Conservation (phyloP, 768 basidiomycete species). For the Podaxis carcinomalis region DNA sequence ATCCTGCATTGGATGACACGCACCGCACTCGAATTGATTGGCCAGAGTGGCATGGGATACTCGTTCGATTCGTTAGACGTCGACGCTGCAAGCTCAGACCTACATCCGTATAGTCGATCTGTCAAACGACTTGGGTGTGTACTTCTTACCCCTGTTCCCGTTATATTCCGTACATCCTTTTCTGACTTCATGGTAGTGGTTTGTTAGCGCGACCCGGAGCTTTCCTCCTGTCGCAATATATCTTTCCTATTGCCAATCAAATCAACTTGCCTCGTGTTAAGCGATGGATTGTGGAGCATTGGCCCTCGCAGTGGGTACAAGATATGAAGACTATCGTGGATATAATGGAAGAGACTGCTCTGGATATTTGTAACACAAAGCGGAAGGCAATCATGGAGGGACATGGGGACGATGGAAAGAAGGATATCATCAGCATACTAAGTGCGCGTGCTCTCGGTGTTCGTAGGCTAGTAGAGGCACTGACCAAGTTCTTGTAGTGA, state of each 20-base stretch:
- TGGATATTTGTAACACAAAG: slow-evolving; percentile 33
- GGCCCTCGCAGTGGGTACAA: slow-evolving; percentile 22
- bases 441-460: slow-evolving; percentile 20
- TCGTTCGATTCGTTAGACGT: slow-evolving; percentile 36
- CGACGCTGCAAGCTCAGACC: slow-evolving; percentile 13
- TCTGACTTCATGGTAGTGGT: neutral
- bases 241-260: neutral
- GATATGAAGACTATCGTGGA: slow-evolving; percentile 29
- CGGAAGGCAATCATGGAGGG: slow-evolving; percentile 25
- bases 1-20: slow-evolving; percentile 34
- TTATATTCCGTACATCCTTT: neutral
- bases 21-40: slow-evolving; percentile 48
- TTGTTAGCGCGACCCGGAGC: neutral
- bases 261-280: slow-evolving; percentile 5
- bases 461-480: neutral
- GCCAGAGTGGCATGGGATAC: slow-evolving; percentile 42
- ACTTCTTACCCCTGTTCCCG: neutral
- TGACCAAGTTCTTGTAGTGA: slow-evolving; percentile 23
- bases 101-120: slow-evolving; percentile 21
- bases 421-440: slow-evolving; percentile 43
- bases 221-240: neutral
- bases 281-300: slow-evolving; percentile 2
- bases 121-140: slow-evolving; percentile 28
- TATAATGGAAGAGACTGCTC: slow-evolving; percentile 29
- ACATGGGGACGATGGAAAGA: slow-evolving; percentile 31